Conservation (phyloP, 805 yeast species). For the Barnettozyma pratensis region DNA sequence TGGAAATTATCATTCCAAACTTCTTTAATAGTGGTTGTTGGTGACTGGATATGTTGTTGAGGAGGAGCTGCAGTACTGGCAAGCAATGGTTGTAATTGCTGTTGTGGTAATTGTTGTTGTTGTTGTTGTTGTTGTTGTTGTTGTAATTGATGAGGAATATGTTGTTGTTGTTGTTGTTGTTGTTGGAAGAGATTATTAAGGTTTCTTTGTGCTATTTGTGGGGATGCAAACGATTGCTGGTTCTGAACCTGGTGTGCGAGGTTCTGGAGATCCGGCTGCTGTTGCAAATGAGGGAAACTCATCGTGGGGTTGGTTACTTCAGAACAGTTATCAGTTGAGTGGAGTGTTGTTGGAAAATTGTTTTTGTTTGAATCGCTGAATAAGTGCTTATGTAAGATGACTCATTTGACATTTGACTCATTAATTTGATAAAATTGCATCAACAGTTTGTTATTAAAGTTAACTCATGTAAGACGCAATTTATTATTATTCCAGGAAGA, state of each 20-base stretch:
- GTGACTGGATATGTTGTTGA: conserved; percentile 9
- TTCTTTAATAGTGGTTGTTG: conserved; percentile 50
- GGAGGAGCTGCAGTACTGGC: conserved; percentile 13
- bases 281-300: conserved; percentile 20
- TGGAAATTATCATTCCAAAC: conserved; percentile 72
- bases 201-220: conserved; percentile 4
- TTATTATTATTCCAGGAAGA: too few relatives aligned
- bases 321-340: too few relatives aligned
- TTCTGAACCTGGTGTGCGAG: conserved; percentile 3
- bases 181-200: conserved; percentile 10
- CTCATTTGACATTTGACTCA: too few relatives aligned
- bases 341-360: too few relatives aligned
- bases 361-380: too few relatives aligned
- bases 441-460: too few relatives aligned
- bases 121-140: conserved; percentile 10
- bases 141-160: too few relatives aligned
- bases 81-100: conserved; percentile 15
- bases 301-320: conserved; percentile 1
- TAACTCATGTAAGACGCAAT: too few relatives aligned
- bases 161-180: conserved; percentile 16
- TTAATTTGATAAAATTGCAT: too few relatives aligned
- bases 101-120: conserved; percentile 6
- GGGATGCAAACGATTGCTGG: conserved; percentile 1
- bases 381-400: too few relatives aligned
- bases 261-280: conserved; percentile 14